Conservation (phyloP, 306 rosid species). For the Luffa acutangula region DNA sequence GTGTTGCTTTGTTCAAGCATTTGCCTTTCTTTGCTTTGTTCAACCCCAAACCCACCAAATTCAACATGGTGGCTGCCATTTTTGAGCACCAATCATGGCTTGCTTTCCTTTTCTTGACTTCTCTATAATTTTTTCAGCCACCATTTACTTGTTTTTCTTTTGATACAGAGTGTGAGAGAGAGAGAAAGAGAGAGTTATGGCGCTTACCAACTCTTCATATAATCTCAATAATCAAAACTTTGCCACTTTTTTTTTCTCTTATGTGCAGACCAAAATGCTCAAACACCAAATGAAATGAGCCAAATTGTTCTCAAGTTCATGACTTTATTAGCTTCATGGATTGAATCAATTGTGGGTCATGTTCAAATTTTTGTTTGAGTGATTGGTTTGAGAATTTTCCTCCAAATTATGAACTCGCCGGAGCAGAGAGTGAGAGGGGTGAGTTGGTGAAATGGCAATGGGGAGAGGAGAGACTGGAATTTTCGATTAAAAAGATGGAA, state of each 20-base stretch:
- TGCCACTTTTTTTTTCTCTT: background rate
- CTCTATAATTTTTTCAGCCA: background rate
- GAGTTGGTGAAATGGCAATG: background rate
- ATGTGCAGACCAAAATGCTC: background rate
- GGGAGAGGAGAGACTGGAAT: background rate
- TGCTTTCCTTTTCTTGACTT: slow-evolving; percentile 15
- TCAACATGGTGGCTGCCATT: background rate
- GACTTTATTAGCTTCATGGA: background rate
- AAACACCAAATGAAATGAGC: background rate
- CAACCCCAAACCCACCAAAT: background rate
- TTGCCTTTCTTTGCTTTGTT: background rate
- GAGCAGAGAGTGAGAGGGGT: background rate
- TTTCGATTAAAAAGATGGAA: background rate
- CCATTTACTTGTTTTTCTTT: background rate
- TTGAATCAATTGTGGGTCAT: background rate
- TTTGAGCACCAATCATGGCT: slow-evolving; percentile 24
- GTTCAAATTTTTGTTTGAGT: background rate
- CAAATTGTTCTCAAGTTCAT: background rate
- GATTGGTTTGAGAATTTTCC: background rate
- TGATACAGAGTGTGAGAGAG: background rate
- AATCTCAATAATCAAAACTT: background rate
- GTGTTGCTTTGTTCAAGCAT: background rate
- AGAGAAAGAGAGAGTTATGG: background rate
- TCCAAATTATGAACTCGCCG: background rate
- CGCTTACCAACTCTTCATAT: background rate